Evolutionary conservation across 1,139 yeast genomes (phyloP).

Genomic region (Yamadazyma atlantica): DNA sequence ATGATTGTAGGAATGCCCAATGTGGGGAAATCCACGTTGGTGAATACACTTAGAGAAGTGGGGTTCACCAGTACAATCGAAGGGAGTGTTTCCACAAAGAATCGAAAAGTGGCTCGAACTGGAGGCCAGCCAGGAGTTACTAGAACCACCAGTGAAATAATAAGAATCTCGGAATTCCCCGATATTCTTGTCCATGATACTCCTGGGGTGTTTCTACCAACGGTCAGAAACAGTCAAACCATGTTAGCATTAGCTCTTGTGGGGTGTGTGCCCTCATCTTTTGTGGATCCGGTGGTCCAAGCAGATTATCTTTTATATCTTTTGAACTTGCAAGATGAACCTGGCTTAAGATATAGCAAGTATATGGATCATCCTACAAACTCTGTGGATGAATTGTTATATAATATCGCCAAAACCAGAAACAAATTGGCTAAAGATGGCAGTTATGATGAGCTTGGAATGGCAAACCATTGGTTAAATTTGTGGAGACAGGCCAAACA

Average conservation of each 20-base stretch:
- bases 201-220: constrained; percentile 89
- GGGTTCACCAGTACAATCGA: constrained; percentile 30
- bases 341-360: constrained; percentile 44
- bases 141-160: constrained; percentile 72
- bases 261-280: constrained; percentile 72
- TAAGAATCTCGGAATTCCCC: constrained; percentile 61
- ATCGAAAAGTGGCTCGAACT: constrained; percentile 73
- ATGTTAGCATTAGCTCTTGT: constrained; percentile 76
- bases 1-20: constrained; percentile 95
- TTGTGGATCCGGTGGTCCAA: constrained; percentile 79
- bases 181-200: constrained; percentile 80
- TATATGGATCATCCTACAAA: constrained; percentile 70
- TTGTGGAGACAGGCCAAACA: constrained; percentile 63
- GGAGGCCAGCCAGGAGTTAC: constrained; percentile 95
- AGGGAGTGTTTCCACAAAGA: constrained; percentile 29
- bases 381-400: constrained; percentile 60
- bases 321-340: constrained; percentile 62
- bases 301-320: constrained; percentile 83
- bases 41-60: constrained; percentile 67
- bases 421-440: constrained; percentile 32
- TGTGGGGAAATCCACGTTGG: constrained; percentile 93
- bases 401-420: constrained; percentile 49
- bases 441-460: constrained; percentile 54
- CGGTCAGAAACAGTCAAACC: constrained; percentile 61
- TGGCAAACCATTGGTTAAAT: constrained; percentile 69